Evolutionary conservation across 305 asterid genomes (phyloP), one percentile per base, ranked within the genome.

Genomic region (Plantago coronopus): DNA sequence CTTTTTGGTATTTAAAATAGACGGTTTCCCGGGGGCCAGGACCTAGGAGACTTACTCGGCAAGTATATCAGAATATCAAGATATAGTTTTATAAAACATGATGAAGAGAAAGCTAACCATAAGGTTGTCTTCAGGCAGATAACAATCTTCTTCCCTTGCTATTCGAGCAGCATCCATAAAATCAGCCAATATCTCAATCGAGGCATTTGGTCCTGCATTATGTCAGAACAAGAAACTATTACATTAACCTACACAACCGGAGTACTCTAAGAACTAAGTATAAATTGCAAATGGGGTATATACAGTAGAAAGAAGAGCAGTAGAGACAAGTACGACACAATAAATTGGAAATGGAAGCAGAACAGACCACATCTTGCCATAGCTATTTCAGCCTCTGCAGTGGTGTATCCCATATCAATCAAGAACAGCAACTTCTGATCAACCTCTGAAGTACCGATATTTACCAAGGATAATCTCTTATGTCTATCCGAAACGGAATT

Each of bases 141-240:
- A 27, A 27, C 19, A 54, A 8, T 54, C 59, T 18, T 54, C 20
- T 54, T 54, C 59, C 37, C 59, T 54, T 54, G 95, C 85, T 70
- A 83, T 44, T 78, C 87, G 95, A 68, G 96, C 97, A 65, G 97
- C 94, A 46, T 70, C 76, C 50, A 93, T 83, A 61, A 76, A 85
- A 76, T 89, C 95, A 15, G 84, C 74, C 58, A 93, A 63, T 13
- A 61, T 83, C 2, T 62, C 61, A 62, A 82, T 55, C 2, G 90
- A 63, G 58, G 94, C 96, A 23, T 63, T 82, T 15, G 76, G 83
- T 55, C 94, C 98, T 91, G 80, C 59, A 68, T 62, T 58, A 69
- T 43, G 48, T 34, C 29, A 49, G 21, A 22, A 61, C 38, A 61
- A 60, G 48, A 64, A 57, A 22, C 40, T 5, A 12, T 34, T 34